Evolutionary conservation across 2,329 filamentous ascomycete species (phyloP), one percentile per base, ranked within the genome.

Genomic region (Colletotrichum gigasporum): DNA sequence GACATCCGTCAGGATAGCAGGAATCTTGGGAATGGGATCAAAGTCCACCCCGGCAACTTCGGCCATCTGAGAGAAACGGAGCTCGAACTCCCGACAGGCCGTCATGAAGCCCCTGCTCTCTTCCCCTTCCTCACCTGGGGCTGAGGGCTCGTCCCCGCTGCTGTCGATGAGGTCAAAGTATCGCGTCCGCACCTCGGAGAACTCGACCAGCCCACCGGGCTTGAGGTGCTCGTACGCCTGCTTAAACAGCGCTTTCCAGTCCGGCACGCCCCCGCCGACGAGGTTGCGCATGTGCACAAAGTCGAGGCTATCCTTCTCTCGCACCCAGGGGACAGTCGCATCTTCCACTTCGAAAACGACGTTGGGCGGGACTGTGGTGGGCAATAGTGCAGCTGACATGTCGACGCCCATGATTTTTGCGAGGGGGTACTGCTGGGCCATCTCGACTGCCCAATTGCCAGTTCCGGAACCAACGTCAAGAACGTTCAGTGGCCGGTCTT

Each of bases 341-440:
- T 90, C 86, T 70, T 85, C 85, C 37, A 90, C 81, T 61, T 85
- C 76, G 70, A 89, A 90, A 4, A 78, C 80, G 20, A 89, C 80
- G 68, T 90, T 90, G 16, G 85, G 80, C 6, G 87, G 87, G 7
- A 89, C 82, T 24, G 75, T 71, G 8, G 71, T 76, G 14, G 76
- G 78, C 42, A 79, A 70, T 32, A 82, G 73, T n/a, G 78, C 77
- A 24, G 75, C 75, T 18, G 75, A 79, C 18, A 81, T 68, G 61
- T 82, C 80, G 41, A 81, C 73, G 28, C 79, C 79, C 26, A 78
- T 74, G 12, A 82, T 75, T 4, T 72, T 71, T 24, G 75, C 77
- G 24, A 76, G 72, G 3, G 80, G 79, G 56, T 80, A 79, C 5
- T 71, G 71, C 42, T 72, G 74, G 4, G 75, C 80, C 75, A 80